Percentiles rank a stretch among this genome's conserved stretches.
These are phyloP conservation scores for Diutina catenulata DNA, from an alignment of 1,139 yeast genomes.

Conservation along the genomic window DNA sequence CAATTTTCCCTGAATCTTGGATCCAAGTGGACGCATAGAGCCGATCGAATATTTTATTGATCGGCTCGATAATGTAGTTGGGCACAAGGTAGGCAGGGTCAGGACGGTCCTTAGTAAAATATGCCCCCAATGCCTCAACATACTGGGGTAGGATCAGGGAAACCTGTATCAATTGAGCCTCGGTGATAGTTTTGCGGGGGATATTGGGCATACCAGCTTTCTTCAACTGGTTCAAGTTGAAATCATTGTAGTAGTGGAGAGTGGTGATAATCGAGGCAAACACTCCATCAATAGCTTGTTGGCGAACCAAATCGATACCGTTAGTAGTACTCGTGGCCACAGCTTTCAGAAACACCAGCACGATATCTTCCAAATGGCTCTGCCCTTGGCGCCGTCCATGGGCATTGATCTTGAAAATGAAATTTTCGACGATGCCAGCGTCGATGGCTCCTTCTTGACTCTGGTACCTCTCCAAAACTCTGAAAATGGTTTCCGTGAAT, in stretches of 20 bases:
- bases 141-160: conserved; percentile 8
- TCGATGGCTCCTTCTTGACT: background rate
- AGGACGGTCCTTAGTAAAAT: conserved; percentile 9
- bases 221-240: conserved; percentile 15
- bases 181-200: conserved; percentile 16
- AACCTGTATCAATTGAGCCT: conserved; percentile 13
- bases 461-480: background rate
- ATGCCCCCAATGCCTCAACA: conserved; percentile 15
- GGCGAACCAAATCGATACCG: conserved; percentile 13
- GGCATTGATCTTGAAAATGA: conserved; percentile 23
- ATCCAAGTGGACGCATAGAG: conserved; percentile 19
- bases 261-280: conserved; percentile 24
- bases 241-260: conserved; percentile 23
- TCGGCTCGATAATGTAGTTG: conserved; percentile 16
- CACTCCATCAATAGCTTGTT: conserved; percentile 18
- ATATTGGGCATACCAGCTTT: conserved; percentile 12
- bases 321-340: no score
- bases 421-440: conserved; percentile 16
- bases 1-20: conserved; percentile 8
- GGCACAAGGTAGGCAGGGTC: conserved; percentile 11
- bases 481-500: conserved; percentile 18
- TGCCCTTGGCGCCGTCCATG: conserved; percentile 12
- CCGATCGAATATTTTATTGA: conserved; percentile 16
- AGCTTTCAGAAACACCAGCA: conserved; percentile 9
- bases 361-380: conserved; percentile 11